Conservation (phyloP, 31 red algal genomes). For the Bonnemaisonia californica region DNA sequence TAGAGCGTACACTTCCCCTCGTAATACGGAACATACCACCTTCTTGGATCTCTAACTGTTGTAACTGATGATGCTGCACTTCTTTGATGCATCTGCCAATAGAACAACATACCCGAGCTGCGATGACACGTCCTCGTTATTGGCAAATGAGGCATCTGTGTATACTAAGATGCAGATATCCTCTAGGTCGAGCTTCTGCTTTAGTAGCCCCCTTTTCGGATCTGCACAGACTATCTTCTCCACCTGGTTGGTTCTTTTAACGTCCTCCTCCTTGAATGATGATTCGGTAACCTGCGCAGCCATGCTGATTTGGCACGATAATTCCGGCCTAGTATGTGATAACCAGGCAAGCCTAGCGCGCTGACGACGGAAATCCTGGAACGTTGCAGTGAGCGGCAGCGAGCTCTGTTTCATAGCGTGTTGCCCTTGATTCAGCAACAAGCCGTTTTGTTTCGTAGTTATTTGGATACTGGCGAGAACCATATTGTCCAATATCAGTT, state of each 20-base stretch:
- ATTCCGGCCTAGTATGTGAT: constrained; percentile 18
- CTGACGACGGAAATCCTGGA: background rate
- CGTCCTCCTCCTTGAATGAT: background rate
- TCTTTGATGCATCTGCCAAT: constrained; percentile 17
- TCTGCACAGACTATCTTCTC: background rate
- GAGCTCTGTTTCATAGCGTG: constrained; percentile 1
- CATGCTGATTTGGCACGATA: background rate
- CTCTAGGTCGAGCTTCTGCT: constrained; percentile 1
- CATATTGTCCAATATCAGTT: constrained; percentile 7
- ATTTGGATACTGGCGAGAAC: background rate
- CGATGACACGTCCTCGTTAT: constrained; percentile 33
- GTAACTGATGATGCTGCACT: constrained; percentile 19
- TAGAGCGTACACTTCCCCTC: constrained; percentile 38
- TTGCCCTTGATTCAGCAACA: constrained; percentile 2
- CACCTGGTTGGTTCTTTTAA: background rate
- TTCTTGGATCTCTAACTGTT: constrained; percentile 9
- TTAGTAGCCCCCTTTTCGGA: background rate
- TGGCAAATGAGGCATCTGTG: too few species aligned
- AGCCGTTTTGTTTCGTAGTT: background rate
- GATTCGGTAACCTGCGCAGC: constrained; percentile 7
- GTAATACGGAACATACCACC: constrained; percentile 38
- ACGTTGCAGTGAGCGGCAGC: background rate
- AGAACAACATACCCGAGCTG: constrained; percentile 32
- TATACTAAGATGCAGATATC: constrained; percentile 28
- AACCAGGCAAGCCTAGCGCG: background rate